Base-by-base conservation (phyloP, 768 basidiomycete genomes). In the button mushroom (Agaricus bisporus) region DNA sequence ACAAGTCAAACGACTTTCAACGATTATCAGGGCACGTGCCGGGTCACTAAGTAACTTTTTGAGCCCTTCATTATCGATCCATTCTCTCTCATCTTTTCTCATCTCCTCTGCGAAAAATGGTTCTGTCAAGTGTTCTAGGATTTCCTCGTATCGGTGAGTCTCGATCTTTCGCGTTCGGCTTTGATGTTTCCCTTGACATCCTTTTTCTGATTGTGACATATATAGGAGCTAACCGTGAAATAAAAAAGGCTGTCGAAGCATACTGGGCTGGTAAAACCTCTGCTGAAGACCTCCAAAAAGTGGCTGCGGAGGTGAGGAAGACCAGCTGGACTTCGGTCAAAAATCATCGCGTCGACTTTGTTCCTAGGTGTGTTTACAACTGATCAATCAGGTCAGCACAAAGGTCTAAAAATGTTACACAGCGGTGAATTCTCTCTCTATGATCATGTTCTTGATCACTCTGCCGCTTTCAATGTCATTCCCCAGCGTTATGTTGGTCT, bases 371-470 rank as follows among this genome's bases (percentile, higher is more conserved):
- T 52, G 80, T 59, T 32, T 6, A 22, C 47, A 46, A 49, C 38
- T 35, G 43, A 55, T 60, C 59, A 54, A 61, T 64, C 49, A 48
- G 46, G 35, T 32, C 36, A 53, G 11, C 17, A 18, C n/a, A 53
- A 41, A 45, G 51, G 52, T 56, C 52, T 42, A 56, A 41, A 36
- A 36, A 55, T 50, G 56, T 55, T 41, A 49, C 55, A 49, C 46
- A 99, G 97, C 64, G 95, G 95, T 64, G 97, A 98, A 68, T 99
- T 99, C 72, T 89, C 97, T 32, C 84, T 99, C 58, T 99, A 98
- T 71, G 95, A 98, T 73, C 95, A 98, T 70, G 91, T 98, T 68
- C 85, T 98, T 64, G 95, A 98, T 75, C 93, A 95, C 75, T 93
- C 93, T 59, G 83, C 87, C 57, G 85, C 89, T 42, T 95, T 99